Evolutionary conservation across 1,284 basidiomycete genomes (phyloP), one percentile per base, ranked within the genome.

Genomic region (Ceratobasidium sp.): DNA sequence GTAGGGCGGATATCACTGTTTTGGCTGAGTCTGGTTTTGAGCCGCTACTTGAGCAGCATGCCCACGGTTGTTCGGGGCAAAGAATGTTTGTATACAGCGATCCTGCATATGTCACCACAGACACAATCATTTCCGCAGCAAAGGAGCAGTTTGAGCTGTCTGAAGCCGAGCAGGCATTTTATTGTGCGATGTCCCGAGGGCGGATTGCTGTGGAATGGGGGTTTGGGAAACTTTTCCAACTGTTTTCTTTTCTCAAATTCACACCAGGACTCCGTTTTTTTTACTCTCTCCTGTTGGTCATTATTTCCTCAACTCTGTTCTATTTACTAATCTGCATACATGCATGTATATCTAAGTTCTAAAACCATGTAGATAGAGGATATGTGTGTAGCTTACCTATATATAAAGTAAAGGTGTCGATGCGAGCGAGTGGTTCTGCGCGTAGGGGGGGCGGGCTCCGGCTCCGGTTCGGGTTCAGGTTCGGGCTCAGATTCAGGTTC

Each of bases 21-120:
- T n/a, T 77, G 1, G 26, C 33, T 23, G 1, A 66, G 1, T 66
- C 64, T 23, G 44, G 44, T n/a, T 26, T 66, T 12, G 64, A 66
- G 5, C 6, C 13, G 12, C 44, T 66, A 40, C 18, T 66, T 15
- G 64, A 66, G 42, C 3, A 66, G 42, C 40, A 66, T 66, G 39
- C 64, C 1, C n/a, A 5, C 5, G 64, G 64, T 6, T 18, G 9
- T 12, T 2, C 20, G 1, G 51, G 51, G 20, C 71, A 15, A 2
- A 55, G 55, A 2, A 39, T 63, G 20, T 60, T 58, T 58, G 58
- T 73, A 5, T 63, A 63, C 63, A 56, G 33, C 20, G 71, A 73
- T 60, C 42, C 71, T 28, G 71, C 71, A 73, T 73, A 70, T 40
- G 68, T 46, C 1, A 33, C 56, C 13, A 28, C 68, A 3, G 18